A percentile compares a stretch with the other conserved stretches of the same genome.
Evolutionary conservation across 176 grass and related monocot genomes (phyloP).

Genomic region (sorghum (Sorghum bicolor)): DNA sequence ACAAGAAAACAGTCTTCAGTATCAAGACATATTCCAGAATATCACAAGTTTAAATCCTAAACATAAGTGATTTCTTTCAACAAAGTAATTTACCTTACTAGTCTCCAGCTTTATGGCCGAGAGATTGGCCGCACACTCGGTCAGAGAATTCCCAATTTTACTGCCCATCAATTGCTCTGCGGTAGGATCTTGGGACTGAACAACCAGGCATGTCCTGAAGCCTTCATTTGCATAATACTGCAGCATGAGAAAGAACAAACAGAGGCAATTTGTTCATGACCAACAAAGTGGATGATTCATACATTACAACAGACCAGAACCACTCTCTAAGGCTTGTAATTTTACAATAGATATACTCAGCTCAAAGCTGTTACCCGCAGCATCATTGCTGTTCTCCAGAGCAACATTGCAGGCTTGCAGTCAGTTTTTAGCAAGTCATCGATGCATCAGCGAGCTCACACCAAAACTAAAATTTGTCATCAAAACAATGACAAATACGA

Average conservation of each 20-base stretch:
- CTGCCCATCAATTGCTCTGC: slow-evolving; percentile 69
- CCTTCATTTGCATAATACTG: slow-evolving; percentile 90
- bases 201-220: slow-evolving; percentile 67
- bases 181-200: slow-evolving; percentile 74
- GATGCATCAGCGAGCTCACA: not conserved
- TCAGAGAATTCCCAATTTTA: slow-evolving; percentile 53
- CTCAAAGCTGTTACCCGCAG: not conserved
- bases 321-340: not conserved
- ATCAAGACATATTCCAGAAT: not conserved
- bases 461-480: not conserved
- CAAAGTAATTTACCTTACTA: slow-evolving; percentile 58
- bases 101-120: slow-evolving; percentile 77
- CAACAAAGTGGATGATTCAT: not conserved
- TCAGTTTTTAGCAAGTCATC: not conserved
- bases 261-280: not conserved
- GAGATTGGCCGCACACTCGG: slow-evolving; percentile 49
- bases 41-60: not conserved
- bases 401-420: not conserved
- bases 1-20: not conserved
- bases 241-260: not conserved
- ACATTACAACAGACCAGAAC: not conserved
- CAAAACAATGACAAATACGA: not conserved
- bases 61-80: not conserved
- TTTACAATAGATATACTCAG: not conserved
- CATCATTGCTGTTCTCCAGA: not conserved